These are phyloP conservation scores for Aegilops speltoides DNA, from an alignment of 176 grass and related monocot species.

Conservation along the genomic window DNA sequence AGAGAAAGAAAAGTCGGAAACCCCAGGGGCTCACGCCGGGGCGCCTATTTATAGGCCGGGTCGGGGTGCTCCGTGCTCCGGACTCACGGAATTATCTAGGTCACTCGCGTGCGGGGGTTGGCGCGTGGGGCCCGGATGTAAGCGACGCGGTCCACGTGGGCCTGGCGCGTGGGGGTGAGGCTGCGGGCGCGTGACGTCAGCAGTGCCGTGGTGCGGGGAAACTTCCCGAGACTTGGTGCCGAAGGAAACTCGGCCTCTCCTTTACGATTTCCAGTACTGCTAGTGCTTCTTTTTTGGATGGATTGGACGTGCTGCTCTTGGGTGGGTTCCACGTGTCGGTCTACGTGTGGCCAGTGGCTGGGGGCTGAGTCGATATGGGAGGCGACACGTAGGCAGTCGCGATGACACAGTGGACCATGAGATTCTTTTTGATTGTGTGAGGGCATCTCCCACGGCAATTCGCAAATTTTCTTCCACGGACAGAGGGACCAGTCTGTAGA, in stretches of 20 bases:
- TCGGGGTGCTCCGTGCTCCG: background rate
- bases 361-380: background rate
- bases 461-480: no score
- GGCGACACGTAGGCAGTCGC: background rate
- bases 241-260: conserved; percentile 1
- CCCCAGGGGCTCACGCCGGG: rapidly evolving
- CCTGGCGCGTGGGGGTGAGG: background rate
- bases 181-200: background rate
- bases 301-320: background rate
- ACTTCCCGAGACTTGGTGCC: conserved; percentile 31
- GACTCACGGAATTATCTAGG: conserved; percentile 24
- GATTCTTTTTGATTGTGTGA: no score
- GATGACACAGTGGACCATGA: background rate
- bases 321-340: background rate
- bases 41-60: background rate
- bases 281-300: no score
- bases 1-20: background rate
- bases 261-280: background rate
- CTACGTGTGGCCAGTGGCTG: background rate
- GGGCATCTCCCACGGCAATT: no score
- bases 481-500: no score
- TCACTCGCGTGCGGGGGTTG: background rate
- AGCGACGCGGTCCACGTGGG: background rate
- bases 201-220: conserved; percentile 28
- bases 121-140: background rate